Evolutionary conservation across 108 stramenopile genomes (phyloP).

Genomic region (Cylindrotheca fusiformis): DNA sequence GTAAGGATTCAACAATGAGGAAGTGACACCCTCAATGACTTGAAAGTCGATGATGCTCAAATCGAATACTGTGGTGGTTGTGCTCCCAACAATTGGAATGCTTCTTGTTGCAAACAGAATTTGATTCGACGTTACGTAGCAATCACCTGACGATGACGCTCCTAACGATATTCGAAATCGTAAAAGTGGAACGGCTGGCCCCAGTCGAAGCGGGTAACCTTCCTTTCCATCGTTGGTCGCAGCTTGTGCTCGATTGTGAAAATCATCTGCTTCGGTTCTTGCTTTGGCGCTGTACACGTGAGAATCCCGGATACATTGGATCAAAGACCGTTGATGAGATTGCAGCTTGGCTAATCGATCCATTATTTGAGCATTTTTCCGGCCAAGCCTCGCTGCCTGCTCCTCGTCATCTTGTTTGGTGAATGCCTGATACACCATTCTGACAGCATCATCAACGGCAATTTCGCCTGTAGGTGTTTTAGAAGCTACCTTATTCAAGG

Average conservation of each 20-base stretch:
- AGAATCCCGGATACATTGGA: constrained; percentile 51
- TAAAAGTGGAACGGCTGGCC: constrained; percentile 63
- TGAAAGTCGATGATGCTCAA: constrained; percentile 65
- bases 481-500: constrained; percentile 53
- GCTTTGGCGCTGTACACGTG: constrained; percentile 48
- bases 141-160: constrained; percentile 61
- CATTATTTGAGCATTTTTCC: constrained; percentile 90
- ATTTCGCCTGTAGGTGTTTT: constrained; percentile 30
- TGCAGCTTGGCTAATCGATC: constrained; percentile 87
- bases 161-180: constrained; percentile 68
- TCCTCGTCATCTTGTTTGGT: constrained; percentile 84
- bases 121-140: constrained; percentile 59
- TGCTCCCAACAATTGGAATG: constrained; percentile 73
- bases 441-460: constrained; percentile 42
- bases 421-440: constrained; percentile 64
- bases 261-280: constrained; percentile 54
- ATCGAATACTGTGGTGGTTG: constrained; percentile 43
- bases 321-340: constrained; percentile 63
- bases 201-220: constrained; percentile 31
- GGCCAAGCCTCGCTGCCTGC: constrained; percentile 70
- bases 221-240: constrained; percentile 38
- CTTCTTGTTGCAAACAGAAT: constrained; percentile 66
- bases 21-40: constrained; percentile 44
- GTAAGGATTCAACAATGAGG: constrained; percentile 63
- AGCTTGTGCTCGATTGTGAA: constrained; percentile 31